Conservation (phyloP, 345 rosid species). For the Hibiscus syriacus region DNA sequence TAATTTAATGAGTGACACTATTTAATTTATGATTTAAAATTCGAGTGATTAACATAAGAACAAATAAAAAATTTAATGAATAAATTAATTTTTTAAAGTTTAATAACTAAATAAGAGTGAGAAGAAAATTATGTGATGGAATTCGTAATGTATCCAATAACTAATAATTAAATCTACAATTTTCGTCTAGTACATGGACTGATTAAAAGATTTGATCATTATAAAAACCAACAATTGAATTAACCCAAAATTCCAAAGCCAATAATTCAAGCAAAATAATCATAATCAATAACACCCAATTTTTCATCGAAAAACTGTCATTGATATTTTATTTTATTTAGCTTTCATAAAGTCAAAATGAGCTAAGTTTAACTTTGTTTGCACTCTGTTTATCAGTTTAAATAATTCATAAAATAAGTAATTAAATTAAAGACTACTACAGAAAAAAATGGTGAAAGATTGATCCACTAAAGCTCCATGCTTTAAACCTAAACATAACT, state of each 20-base stretch:
- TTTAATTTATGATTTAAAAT: too few species aligned
- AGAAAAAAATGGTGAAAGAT: neutral
- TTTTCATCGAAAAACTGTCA: too few species aligned
- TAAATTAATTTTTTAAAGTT: too few species aligned
- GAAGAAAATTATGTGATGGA: too few species aligned
- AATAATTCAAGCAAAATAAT: constrained; percentile 2
- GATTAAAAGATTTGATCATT: too few species aligned
- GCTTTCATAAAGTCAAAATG: neutral
- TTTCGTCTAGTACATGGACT: too few species aligned
- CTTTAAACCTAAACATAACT: constrained; percentile 1
- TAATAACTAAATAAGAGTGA: too few species aligned
- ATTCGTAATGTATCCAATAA: too few species aligned
- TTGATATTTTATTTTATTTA: neutral
- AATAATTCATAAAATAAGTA: neutral
- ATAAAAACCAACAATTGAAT: neutral
- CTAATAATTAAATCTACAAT: too few species aligned
- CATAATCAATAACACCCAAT: neutral
- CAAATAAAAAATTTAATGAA: too few species aligned
- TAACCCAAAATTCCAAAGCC: neutral
- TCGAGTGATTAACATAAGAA: too few species aligned
- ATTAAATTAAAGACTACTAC: neutral
- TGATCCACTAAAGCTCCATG: neutral
- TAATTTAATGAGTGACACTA: too few species aligned
- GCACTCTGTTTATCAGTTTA: neutral
- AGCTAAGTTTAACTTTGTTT: neutral